Evolutionary conservation across 2,329 filamentous ascomycete genomes (phyloP).

Genomic region (Colletotrichum shisoi): DNA sequence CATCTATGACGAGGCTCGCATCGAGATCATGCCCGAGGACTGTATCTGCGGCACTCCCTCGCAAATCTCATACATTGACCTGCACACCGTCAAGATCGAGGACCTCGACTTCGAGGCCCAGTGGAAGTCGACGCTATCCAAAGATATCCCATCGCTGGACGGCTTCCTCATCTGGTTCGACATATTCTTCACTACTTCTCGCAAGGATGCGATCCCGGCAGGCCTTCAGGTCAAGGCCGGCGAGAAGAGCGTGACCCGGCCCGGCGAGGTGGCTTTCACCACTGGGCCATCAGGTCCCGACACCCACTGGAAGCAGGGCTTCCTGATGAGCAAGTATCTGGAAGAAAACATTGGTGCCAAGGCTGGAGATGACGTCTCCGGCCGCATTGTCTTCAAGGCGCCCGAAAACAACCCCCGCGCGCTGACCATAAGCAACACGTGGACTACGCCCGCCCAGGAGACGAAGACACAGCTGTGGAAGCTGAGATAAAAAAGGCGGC

Average conservation of each 20-base stretch:
- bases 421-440: slow-evolving; percentile 69
- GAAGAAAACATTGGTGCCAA: slow-evolving; percentile 57
- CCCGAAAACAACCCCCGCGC: slow-evolving; percentile 74
- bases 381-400: slow-evolving; percentile 74
- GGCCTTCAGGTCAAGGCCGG: slow-evolving; percentile 63
- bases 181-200: slow-evolving; percentile 80
- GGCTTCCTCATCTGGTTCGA: slow-evolving; percentile 95
- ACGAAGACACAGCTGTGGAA: slow-evolving; percentile 61
- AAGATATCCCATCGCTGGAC: slow-evolving; percentile 75
- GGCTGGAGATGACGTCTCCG: slow-evolving; percentile 66
- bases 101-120: slow-evolving; percentile 78
- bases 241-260: slow-evolving; percentile 65
- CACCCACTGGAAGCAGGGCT: slow-evolving; percentile 91
- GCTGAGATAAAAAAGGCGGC: slow-evolving; percentile 50
- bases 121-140: slow-evolving; percentile 69
- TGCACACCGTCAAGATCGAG: slow-evolving; percentile 74
- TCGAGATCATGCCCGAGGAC: slow-evolving; percentile 72
- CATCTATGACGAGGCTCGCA: slow-evolving; percentile 81
- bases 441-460: slow-evolving; percentile 59
- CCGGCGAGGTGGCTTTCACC: slow-evolving; percentile 80
- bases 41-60: slow-evolving; percentile 67
- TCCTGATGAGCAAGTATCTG: slow-evolving; percentile 73
- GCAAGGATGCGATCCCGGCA: slow-evolving; percentile 58
- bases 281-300: slow-evolving; percentile 78
- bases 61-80: slow-evolving; percentile 77